phyloP scores from a whole-genome alignment of 768 basidiomycete species.

The Dentipellis sp. region DNA sequence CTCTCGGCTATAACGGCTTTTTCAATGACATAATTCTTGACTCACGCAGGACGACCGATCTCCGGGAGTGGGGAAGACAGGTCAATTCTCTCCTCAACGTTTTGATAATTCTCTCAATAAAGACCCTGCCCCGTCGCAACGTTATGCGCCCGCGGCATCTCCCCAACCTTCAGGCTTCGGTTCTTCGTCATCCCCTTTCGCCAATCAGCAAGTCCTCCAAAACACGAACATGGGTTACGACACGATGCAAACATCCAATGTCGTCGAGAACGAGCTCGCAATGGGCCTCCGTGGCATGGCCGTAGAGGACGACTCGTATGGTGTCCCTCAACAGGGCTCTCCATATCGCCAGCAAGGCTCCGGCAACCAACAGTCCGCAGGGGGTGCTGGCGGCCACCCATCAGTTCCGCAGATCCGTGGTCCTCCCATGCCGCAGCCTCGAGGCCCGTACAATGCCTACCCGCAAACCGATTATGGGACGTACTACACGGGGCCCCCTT shows the following conservation, averaged over 20 bases:
- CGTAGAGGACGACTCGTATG: slow-evolving; percentile 42
- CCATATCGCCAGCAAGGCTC: slow-evolving; percentile 28
- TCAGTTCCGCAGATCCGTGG: slow-evolving; percentile 31
- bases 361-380: slow-evolving; percentile 18
- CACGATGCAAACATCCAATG: slow-evolving; percentile 27
- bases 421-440: slow-evolving; percentile 32
- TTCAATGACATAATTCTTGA: slow-evolving; percentile 15
- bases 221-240: slow-evolving; percentile 24
- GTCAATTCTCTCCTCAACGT: slow-evolving; percentile 41
- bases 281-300: slow-evolving; percentile 52
- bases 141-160: slow-evolving; percentile 38
- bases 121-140: slow-evolving; percentile 27
- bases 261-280: slow-evolving; percentile 45
- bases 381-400: slow-evolving; percentile 19
- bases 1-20: neutral
- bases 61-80: slow-evolving; percentile 29
- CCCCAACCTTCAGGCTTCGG: slow-evolving; percentile 28
- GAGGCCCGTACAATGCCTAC: slow-evolving; percentile 40
- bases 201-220: slow-evolving; percentile 18
- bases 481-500: slow-evolving; percentile 45
- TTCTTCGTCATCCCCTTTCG: slow-evolving; percentile 21
- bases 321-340: slow-evolving; percentile 20
- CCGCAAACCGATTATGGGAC: slow-evolving; percentile 48
- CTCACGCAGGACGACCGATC: slow-evolving; percentile 15
- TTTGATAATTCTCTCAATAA: slow-evolving; percentile 38